Evolutionary conservation across 108 stramenopile genomes (phyloP).

Genomic region (Nannochloropsis gaditana): DNA sequence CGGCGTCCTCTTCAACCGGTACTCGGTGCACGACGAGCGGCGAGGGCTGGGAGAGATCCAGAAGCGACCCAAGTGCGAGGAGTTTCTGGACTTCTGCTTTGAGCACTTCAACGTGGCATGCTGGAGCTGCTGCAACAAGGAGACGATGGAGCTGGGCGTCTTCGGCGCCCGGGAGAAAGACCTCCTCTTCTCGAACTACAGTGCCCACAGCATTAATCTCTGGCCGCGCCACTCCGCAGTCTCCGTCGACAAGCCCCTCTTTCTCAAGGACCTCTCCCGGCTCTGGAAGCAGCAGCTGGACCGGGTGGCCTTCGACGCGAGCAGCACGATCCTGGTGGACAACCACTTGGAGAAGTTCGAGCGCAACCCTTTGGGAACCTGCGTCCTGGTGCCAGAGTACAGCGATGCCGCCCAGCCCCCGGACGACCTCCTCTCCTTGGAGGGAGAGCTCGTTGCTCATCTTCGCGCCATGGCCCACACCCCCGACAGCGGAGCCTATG

Average conservation of each 20-base stretch:
- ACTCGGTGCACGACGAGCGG: not conserved
- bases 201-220: constrained; percentile 20
- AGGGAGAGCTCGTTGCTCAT: constrained; percentile 19
- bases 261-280: constrained; percentile 31
- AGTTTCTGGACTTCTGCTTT: constrained; percentile 33
- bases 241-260: constrained; percentile 30
- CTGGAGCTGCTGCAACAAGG: constrained; percentile 28
- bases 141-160: constrained; percentile 33
- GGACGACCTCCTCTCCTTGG: not conserved
- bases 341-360: constrained; percentile 46
- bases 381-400: constrained; percentile 30
- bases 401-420: not conserved
- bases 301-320: not conserved
- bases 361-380: constrained; percentile 29
- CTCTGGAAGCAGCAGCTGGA: constrained; percentile 19
- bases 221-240: constrained; percentile 37
- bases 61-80: constrained; percentile 21
- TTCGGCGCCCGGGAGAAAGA: constrained; percentile 15
- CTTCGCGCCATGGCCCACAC: not conserved
- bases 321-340: constrained; percentile 29
- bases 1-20: constrained; percentile 29
- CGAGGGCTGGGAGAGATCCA: not conserved
- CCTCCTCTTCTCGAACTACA: constrained; percentile 21
- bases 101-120: constrained; percentile 33
- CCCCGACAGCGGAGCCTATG: not conserved